Evolutionary conservation across 768 basidiomycete genomes (phyloP).

Genomic region (Phylloporus rhodoxanthus): DNA sequence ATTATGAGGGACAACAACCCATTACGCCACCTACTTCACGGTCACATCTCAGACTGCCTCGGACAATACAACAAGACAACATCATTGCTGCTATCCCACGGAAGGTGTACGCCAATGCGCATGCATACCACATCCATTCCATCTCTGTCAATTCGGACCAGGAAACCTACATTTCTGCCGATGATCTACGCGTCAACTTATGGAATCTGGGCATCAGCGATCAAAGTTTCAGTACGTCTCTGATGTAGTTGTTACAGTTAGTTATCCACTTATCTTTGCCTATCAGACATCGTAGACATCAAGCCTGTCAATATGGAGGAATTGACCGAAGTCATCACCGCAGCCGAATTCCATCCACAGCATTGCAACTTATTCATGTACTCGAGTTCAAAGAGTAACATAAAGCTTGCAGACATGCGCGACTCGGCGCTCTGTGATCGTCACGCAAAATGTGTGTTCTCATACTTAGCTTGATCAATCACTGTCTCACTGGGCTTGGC

Average conservation of each 20-base stretch:
- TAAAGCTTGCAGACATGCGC: constrained; percentile 99
- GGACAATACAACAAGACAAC: constrained; percentile 91
- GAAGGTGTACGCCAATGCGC: constrained; percentile 98
- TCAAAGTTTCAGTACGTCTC: constrained; percentile 91
- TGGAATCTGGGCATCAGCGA: constrained; percentile 99
- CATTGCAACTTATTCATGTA: constrained; percentile 99
- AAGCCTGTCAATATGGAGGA: constrained; percentile 99
- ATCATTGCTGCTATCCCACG: constrained; percentile 98
- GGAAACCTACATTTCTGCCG: constrained; percentile 99
- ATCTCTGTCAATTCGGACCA: constrained; percentile 99
- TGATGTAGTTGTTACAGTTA: constrained; percentile 1
- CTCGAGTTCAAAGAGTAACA: constrained; percentile 98
- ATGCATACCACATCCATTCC: constrained; percentile 99
- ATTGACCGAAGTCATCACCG: constrained; percentile 99
- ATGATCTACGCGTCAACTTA: constrained; percentile 93
- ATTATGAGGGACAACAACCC: constrained; percentile 71
- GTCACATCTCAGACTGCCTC: constrained; percentile 76
- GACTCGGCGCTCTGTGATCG: constrained; percentile 95
- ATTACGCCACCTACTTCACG: constrained; percentile 54
- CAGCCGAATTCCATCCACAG: constrained; percentile 95
- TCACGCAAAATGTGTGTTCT: constrained; percentile 84
- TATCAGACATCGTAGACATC: constrained; percentile 96
- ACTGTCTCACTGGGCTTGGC: constrained; percentile 16
- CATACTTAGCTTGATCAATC: not conserved
- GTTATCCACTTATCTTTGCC: constrained; percentile 1